These are phyloP conservation scores for Alternaria postmessia DNA, from an alignment of 2,329 filamentous ascomycete species.

Conservation along the genomic window DNA sequence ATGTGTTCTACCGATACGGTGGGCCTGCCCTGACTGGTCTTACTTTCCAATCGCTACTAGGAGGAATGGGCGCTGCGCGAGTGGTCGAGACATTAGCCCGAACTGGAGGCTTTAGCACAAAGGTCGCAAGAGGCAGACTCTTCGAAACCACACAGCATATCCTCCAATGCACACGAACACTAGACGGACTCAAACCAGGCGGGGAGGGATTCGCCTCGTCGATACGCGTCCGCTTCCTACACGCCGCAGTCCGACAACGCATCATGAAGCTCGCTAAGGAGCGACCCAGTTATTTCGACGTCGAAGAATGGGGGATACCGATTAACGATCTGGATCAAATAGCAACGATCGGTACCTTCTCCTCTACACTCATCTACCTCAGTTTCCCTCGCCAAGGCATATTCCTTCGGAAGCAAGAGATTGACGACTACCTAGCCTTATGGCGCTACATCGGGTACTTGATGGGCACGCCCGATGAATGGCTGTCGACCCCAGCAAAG, in stretches of 20 bases:
- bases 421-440: conserved; percentile 73
- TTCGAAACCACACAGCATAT: conserved; percentile 80
- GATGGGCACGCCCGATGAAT: conserved; percentile 71
- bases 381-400: conserved; percentile 78
- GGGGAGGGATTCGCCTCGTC: conserved; percentile 71
- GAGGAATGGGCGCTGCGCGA: conserved; percentile 75
- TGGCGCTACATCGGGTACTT: conserved; percentile 79
- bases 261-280: conserved; percentile 68
- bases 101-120: conserved; percentile 76
- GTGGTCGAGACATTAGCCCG: conserved; percentile 77
- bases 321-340: conserved; percentile 80
- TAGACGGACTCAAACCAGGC: conserved; percentile 72
- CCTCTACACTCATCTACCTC: conserved; percentile 71
- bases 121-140: conserved; percentile 70
- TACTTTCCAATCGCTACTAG: conserved; percentile 71
- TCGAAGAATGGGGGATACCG: conserved; percentile 67
- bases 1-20: conserved; percentile 80
- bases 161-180: conserved; percentile 71
- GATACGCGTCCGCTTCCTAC: conserved; percentile 73
- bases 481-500: conserved; percentile 63
- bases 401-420: conserved; percentile 68
- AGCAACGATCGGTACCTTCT: conserved; percentile 76
- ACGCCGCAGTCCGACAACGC: conserved; percentile 71
- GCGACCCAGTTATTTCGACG: conserved; percentile 68
- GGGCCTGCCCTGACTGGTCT: conserved; percentile 70